These are phyloP conservation scores for Helenozyma rhizophorensis DNA, from an alignment of 805 yeast species.

Conservation along the genomic window DNA sequence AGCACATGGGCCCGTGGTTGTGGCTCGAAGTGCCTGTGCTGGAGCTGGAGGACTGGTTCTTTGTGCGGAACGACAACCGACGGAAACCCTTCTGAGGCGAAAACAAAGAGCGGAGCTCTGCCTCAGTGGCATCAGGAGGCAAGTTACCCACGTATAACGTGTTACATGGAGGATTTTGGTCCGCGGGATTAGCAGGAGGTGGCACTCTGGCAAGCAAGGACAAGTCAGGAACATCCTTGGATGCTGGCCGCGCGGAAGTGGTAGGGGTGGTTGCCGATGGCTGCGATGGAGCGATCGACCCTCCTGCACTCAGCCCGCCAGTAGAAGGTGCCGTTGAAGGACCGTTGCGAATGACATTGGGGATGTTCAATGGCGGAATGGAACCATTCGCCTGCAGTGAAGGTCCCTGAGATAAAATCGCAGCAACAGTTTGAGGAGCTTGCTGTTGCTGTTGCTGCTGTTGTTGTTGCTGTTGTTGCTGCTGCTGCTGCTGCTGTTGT, in stretches of 20 bases:
- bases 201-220: conserved; percentile 76
- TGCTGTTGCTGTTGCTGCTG: conserved; percentile 5
- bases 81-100: conserved; percentile 90
- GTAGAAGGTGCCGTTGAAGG: conserved; percentile 2
- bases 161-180: conserved; percentile 98
- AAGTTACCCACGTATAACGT: conserved; percentile 94
- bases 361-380: conserved; percentile 5
- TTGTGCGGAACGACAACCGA: conserved; percentile 85
- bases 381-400: conserved; percentile 5
- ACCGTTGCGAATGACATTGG: conserved; percentile 9
- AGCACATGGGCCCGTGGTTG: conserved; percentile 96
- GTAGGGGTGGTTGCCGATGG: conserved; percentile 8
- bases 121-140: conserved; percentile 96
- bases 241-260: conserved; percentile 9
- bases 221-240: conserved; percentile 54
- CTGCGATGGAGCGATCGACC: conserved; percentile 6
- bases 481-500: conserved; percentile 3
- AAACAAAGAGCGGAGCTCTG: conserved; percentile 82
- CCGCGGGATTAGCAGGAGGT: conserved; percentile 96
- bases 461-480: conserved; percentile 3
- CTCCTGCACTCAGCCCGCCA: not conserved
- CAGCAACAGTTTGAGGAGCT: conserved; percentile 12
- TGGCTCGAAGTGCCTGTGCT: conserved; percentile 22
- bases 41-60: conserved; percentile 32
- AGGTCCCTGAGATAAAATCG: conserved; percentile 16